phyloP scores from a whole-genome alignment of 2,329 filamentous ascomycete genomes.

The Penicillium sumatraense region DNA sequence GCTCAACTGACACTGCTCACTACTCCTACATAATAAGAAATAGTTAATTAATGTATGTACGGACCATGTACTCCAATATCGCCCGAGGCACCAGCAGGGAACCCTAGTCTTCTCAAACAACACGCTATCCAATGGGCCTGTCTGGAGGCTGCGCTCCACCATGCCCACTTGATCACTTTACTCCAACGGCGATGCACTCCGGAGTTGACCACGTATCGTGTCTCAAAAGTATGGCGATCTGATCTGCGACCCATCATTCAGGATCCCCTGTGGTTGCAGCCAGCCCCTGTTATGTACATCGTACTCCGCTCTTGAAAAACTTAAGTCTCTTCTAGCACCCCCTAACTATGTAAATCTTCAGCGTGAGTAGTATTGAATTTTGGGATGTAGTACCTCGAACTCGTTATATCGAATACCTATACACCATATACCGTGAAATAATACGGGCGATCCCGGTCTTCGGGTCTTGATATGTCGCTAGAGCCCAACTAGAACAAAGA shows the following conservation, averaged over 20 bases:
- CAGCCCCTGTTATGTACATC: constrained; percentile 15
- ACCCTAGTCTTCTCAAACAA: constrained; percentile 10
- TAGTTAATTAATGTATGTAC: not conserved
- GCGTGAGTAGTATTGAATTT: not conserved
- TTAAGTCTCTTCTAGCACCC: not conserved
- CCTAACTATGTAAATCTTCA: not conserved
- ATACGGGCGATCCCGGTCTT: constrained; percentile 1
- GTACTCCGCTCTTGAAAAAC: constrained; percentile 5
- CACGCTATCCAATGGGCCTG: constrained; percentile 12
- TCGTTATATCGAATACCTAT: constrained; percentile 5
- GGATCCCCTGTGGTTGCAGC: constrained; percentile 25
- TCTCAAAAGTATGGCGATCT: constrained; percentile 29
- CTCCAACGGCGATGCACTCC: constrained; percentile 25
- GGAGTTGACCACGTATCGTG: constrained; percentile 26
- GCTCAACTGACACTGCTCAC: not conserved
- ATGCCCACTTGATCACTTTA: constrained; percentile 10
- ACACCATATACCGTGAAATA: not conserved
- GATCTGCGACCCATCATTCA: constrained; percentile 31
- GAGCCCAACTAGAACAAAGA: constrained; percentile 1
- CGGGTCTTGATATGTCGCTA: constrained; percentile 4
- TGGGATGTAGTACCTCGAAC: not conserved
- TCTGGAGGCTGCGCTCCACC: constrained; percentile 11
- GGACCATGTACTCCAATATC: not conserved
- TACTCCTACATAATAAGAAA: not conserved
- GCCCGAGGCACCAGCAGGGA: constrained; percentile 11